A percentile compares a stretch with the other conserved stretches of the same genome.
Evolutionary conservation across 257 asterid genomes (phyloP).

Genomic region (Forsythia viridissima): DNA sequence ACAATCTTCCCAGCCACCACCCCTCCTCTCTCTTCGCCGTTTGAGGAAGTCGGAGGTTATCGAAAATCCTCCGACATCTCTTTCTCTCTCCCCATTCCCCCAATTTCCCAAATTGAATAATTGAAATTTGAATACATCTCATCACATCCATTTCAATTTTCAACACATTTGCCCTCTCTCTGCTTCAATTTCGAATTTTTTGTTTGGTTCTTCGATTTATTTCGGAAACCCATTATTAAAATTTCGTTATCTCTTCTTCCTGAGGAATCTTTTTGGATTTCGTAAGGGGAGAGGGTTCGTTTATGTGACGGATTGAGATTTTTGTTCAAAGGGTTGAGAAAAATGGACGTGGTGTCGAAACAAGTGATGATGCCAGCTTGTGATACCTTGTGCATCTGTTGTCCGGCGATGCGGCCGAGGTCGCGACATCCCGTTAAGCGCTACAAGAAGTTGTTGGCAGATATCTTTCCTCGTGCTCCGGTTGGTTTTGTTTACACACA

Average conservation of each 20-base stretch:
- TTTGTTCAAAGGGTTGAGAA: neutral
- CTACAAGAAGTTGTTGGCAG: conserved; percentile 68
- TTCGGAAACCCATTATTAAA: neutral
- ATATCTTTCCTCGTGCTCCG: conserved; percentile 63
- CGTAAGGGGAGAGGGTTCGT: neutral
- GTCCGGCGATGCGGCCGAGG: conserved; percentile 79
- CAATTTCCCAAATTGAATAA: neutral
- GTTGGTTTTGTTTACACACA: conserved; percentile 30
- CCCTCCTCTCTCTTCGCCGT: neutral
- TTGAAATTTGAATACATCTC: neutral
- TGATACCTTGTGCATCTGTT: conserved; percentile 66
- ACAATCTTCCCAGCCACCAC: neutral
- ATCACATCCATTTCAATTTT: neutral
- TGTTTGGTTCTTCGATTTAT: neutral
- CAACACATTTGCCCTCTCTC: neutral
- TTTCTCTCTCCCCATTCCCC: neutral
- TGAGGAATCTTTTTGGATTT: neutral
- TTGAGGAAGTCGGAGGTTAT: neutral
- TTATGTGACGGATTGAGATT: neutral
- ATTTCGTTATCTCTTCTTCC: conserved; percentile 8
- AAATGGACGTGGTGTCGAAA: conserved; percentile 63
- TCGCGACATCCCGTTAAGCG: conserved; percentile 85
- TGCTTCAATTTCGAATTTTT: neutral
- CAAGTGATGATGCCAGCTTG: conserved; percentile 65
- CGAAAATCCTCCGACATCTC: neutral